Base-by-base conservation (phyloP, 139 green algal species). In the Yamagishiella unicocca region DNA sequence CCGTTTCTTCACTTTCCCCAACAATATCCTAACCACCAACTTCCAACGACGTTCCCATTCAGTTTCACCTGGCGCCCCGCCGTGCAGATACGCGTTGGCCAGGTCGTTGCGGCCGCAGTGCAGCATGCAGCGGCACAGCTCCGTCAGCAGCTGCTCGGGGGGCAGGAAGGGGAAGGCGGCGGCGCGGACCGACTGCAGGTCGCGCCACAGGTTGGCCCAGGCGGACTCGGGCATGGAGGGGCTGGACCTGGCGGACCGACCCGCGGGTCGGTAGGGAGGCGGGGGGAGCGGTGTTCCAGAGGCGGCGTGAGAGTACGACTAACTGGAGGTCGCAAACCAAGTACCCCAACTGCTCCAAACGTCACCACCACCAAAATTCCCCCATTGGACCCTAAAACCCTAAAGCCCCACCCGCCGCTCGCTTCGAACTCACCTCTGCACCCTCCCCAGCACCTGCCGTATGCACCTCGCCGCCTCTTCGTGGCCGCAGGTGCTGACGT, bases 91-190 rank as follows among this genome's bases (percentile, higher is more conserved):
- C 1, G 31, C 66, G 43, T 67, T 53, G 22, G 81, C 81, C n/a
- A 87, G 81, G 43, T 78, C 66, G 3, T 38, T 68, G 35, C 66
- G 81, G 64, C 81, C 81, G 67, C 81, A 79, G 66, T 87, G 81
- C 64, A 77, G 35, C 64, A 87, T 38, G 66, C 64, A 78, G 25
- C 81, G 81, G 8, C 27, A 31, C 46, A 87, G 22, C 81, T 87
- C 81, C 8, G 45, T 43, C 64, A 87, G 81, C 66, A 87, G 37
- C 80, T 66, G 24, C 24, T 35, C 31, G 38, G 72, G 31, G 14
- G 50, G 33, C 46, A 83, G 75, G 31, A 83, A 46, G 50, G 81
- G 19, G 64, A 87, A 87, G 21, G 81, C 81, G 31, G 46, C 67
- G 29, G 64, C 17, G 24, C 66, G 81, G 4, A 87, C 33, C 22